Conservation (phyloP, 805 yeast species). For the Metschnikowia dekortorum region DNA sequence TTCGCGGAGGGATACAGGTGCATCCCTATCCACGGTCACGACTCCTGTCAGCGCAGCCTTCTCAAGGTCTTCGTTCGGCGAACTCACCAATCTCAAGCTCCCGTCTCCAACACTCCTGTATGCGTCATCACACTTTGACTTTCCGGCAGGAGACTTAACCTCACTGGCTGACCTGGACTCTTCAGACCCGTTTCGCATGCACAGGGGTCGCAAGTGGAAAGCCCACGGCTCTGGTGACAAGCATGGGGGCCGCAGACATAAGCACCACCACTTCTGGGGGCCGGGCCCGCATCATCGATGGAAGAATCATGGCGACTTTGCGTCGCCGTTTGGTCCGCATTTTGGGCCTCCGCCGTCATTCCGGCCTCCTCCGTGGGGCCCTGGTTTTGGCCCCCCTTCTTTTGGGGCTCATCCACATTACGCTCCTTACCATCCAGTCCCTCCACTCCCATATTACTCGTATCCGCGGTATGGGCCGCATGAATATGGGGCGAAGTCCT, state of each 20-base stretch:
- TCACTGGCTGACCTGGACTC: constrained; percentile 3
- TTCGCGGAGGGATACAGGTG: background rate
- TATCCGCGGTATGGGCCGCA: background rate
- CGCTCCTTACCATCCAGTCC: constrained; percentile 1
- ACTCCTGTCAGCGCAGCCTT: background rate
- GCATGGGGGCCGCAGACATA: background rate
- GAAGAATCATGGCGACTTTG: background rate
- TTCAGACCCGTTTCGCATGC: background rate
- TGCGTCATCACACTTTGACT: constrained; percentile 7
- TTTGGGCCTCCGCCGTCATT: constrained; percentile 9
- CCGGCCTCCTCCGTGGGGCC: constrained; percentile 1
- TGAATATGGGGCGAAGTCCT: background rate
- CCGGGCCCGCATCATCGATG: background rate
- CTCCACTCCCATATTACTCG: constrained; percentile 4
- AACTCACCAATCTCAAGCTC: constrained; percentile 3
- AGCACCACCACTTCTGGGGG: background rate
- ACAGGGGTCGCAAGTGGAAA: background rate
- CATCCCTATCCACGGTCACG: background rate
- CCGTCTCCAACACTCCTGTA: constrained; percentile 13
- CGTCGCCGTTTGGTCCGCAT: constrained; percentile 6
- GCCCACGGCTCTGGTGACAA: background rate
- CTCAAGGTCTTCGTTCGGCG: background rate
- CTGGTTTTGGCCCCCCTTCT: background rate
- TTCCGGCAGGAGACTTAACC: background rate
- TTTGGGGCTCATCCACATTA: constrained; percentile 4